Conservation (phyloP, 345 rosid genomes). For the Aquilaria yunnanensis region DNA sequence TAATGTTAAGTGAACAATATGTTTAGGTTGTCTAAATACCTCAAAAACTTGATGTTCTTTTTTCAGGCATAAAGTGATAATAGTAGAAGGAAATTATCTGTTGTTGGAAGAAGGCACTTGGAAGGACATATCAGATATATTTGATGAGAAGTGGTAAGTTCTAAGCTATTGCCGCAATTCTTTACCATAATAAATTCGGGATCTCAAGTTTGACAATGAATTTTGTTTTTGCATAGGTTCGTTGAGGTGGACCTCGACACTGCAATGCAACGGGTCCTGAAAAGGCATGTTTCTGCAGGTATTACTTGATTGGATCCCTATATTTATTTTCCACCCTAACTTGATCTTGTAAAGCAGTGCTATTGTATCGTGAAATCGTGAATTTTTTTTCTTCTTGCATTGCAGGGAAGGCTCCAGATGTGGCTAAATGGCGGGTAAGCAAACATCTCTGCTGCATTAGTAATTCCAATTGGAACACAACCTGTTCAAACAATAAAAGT, state of each 20-base stretch:
- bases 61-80: slow-evolving; percentile 83
- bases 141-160: slow-evolving; percentile 89
- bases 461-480: background rate
- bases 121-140: slow-evolving; percentile 66
- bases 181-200: background rate
- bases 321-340: background rate
- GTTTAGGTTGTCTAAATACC: background rate
- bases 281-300: slow-evolving; percentile 81
- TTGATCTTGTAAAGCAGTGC: background rate
- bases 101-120: slow-evolving; percentile 60
- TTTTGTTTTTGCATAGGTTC: slow-evolving; percentile 34
- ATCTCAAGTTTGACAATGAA: too few relatives aligned
- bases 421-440: slow-evolving; percentile 83
- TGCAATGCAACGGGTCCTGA: slow-evolving; percentile 72
- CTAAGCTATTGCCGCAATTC: slow-evolving; percentile 5
- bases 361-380: background rate
- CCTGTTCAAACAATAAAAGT: background rate
- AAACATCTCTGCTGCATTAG: background rate
- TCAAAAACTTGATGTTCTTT: slow-evolving; percentile 8
- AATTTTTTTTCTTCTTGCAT: slow-evolving; percentile 1
- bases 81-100: slow-evolving; percentile 87
- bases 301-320: background rate
- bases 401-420: slow-evolving; percentile 69
- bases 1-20: background rate
- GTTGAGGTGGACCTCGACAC: slow-evolving; percentile 68